Percentiles rank a stretch among this genome's conserved stretches.
Conservation (phyloP, 2,329 filamentous ascomycete species). For the Cercospora citrullina region DNA sequence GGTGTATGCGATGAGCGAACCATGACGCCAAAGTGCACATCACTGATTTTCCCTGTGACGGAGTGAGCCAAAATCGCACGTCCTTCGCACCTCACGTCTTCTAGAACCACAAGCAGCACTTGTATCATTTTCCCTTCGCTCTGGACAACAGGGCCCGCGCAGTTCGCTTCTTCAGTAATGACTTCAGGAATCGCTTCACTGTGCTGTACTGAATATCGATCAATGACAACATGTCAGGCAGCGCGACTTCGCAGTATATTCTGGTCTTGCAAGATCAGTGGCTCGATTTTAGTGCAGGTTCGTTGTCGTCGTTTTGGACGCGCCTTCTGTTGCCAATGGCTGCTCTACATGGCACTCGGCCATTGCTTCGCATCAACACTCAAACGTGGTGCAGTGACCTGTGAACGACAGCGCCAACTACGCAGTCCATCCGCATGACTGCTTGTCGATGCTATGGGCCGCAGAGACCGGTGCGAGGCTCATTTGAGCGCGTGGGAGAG, state of each 20-base stretch:
- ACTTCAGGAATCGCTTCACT: neutral
- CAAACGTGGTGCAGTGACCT: neutral
- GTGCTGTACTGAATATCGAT: neutral
- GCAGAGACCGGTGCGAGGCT: neutral
- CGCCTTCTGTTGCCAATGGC: neutral
- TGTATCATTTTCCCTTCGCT: neutral
- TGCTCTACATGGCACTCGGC: neutral
- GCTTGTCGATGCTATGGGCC: neutral
- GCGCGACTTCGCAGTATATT: neutral
- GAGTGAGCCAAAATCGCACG: neutral
- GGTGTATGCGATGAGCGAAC: constrained; percentile 1
- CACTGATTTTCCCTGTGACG: neutral
- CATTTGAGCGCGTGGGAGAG: neutral
- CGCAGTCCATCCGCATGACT: neutral
- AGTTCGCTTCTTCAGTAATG: neutral
- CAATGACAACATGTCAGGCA: neutral
- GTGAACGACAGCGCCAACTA: neutral
- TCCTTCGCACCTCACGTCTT: neutral
- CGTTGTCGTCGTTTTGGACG: neutral
- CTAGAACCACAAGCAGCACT: neutral
- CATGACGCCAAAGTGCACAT: neutral
- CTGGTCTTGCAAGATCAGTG: too few species aligned
- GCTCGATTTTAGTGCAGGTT: too few species aligned
- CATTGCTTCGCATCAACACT: neutral
- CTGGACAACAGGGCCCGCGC: too few species aligned